phyloP scores from a whole-genome alignment of 148 eudicot species.

The Fagopyrum homotropicum region DNA sequence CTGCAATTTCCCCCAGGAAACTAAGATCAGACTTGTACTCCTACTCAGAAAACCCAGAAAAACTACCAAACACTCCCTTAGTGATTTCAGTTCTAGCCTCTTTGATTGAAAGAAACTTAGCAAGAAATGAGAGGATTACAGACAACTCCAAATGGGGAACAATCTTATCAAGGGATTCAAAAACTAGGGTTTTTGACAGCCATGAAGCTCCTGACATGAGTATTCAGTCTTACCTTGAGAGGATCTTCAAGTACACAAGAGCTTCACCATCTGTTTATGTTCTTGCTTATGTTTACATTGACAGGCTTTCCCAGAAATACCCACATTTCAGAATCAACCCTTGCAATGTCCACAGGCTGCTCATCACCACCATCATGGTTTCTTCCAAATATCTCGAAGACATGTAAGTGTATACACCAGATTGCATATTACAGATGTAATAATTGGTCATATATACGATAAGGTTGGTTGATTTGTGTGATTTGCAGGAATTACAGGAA shows the following conservation, averaged over 20 bases:
- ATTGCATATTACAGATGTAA: neutral
- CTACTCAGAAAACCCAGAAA: slow-evolving; percentile 43
- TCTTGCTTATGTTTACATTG: slow-evolving; percentile 89
- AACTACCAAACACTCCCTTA: slow-evolving; percentile 44
- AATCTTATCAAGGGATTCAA: slow-evolving; percentile 23
- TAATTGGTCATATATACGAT: neutral
- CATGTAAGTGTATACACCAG: slow-evolving; percentile 39
- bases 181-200: slow-evolving; percentile 54
- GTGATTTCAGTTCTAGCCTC: slow-evolving; percentile 93
- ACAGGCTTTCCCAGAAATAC: slow-evolving; percentile 59
- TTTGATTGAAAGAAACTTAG: slow-evolving; percentile 65
- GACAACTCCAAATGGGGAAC: slow-evolving; percentile 32
- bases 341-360: slow-evolving; percentile 81
- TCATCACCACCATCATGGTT: slow-evolving; percentile 89
- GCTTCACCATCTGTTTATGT: slow-evolving; percentile 85
- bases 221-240: slow-evolving; percentile 68
- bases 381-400: slow-evolving; percentile 92
- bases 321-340: slow-evolving; percentile 61
- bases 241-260: slow-evolving; percentile 78
- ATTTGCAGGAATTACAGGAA: slow-evolving; percentile 79
- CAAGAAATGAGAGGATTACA: slow-evolving; percentile 57
- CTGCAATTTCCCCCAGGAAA: slow-evolving; percentile 61
- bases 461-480: neutral
- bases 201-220: slow-evolving; percentile 87
- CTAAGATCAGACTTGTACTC: slow-evolving; percentile 70